These are phyloP conservation scores for Macadamia integrifolia DNA, from an alignment of 164 flowering plant genomes.

Conservation along the genomic window DNA sequence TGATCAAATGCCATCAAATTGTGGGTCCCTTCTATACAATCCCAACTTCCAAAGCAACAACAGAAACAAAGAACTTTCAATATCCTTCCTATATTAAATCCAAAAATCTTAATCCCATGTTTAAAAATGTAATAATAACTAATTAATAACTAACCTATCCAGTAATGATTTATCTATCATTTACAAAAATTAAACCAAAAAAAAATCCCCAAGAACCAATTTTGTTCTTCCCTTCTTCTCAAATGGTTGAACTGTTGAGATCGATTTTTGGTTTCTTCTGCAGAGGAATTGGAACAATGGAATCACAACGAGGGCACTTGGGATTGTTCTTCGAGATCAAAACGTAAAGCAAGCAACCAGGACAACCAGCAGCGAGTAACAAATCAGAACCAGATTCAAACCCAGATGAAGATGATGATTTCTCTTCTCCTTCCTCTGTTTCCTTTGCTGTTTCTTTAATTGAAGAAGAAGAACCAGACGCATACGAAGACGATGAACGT, in stretches of 20 bases:
- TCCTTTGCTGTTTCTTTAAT: slow-evolving; percentile 31
- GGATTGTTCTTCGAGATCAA: slow-evolving; percentile 55
- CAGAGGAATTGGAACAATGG: slow-evolving; percentile 38
- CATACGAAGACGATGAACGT: slow-evolving; percentile 23
- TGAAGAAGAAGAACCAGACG: slow-evolving; percentile 34
- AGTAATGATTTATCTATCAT: too few species aligned
- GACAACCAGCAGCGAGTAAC: slow-evolving; percentile 61
- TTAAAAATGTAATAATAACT: too few species aligned
- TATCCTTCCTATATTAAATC: too few species aligned
- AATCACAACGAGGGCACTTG: slow-evolving; percentile 63
- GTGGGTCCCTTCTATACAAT: too few species aligned
- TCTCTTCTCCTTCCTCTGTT: slow-evolving; percentile 16
- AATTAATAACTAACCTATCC: too few species aligned
- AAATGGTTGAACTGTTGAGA: slow-evolving; percentile 35
- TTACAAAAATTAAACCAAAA: too few species aligned
- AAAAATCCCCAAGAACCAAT: too few species aligned
- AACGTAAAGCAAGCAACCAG: slow-evolving; percentile 66
- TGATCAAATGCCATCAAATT: too few species aligned
- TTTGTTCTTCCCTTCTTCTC: too few species aligned
- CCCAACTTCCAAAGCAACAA: too few species aligned
- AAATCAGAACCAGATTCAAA: background rate
- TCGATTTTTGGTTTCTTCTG: slow-evolving; percentile 69
- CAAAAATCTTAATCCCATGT: too few species aligned
- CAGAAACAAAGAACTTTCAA: too few species aligned
- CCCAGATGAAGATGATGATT: background rate